Conservation (phyloP, 345 rosid genomes). For the Arabidopsis suecica region DNA sequence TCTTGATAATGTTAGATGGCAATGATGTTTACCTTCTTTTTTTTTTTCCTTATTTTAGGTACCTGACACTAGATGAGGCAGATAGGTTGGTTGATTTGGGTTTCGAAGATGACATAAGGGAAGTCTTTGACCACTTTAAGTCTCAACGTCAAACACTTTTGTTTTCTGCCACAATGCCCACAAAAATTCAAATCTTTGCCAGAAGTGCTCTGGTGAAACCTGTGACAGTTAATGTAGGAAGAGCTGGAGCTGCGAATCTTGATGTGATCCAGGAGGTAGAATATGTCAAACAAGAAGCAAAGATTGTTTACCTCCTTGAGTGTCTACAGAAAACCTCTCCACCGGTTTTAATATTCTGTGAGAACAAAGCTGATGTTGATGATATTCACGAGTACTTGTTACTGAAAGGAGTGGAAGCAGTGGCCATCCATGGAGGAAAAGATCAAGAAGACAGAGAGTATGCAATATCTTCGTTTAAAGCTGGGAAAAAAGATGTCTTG, state of each 20-base stretch:
- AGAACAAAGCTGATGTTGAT: slow-evolving; percentile 96
- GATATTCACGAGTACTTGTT: slow-evolving; percentile 92
- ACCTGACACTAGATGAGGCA: slow-evolving; percentile 92
- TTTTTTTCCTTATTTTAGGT: slow-evolving; percentile 54
- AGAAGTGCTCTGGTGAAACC: slow-evolving; percentile 91
- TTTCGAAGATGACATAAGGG: slow-evolving; percentile 96
- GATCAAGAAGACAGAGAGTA: slow-evolving; percentile 96
- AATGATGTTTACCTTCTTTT: slow-evolving; percentile 28
- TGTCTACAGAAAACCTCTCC: slow-evolving; percentile 96
- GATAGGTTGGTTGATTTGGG: slow-evolving; percentile 96
- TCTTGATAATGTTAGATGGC: slow-evolving; percentile 2
- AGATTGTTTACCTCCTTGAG: slow-evolving; percentile 90
- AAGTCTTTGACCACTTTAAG: slow-evolving; percentile 91
- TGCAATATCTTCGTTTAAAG: slow-evolving; percentile 84
- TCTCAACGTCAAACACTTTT: slow-evolving; percentile 92
- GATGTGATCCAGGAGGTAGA: slow-evolving; percentile 98
- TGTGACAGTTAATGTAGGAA: slow-evolving; percentile 83
- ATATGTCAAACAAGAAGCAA: slow-evolving; percentile 95
- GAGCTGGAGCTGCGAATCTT: slow-evolving; percentile 97
- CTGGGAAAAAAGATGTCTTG: slow-evolving; percentile 83
- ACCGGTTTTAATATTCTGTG: slow-evolving; percentile 90
- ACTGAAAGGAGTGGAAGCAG: slow-evolving; percentile 94
- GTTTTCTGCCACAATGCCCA: slow-evolving; percentile 96
- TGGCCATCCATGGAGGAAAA: slow-evolving; percentile 90
- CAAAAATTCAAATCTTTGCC: slow-evolving; percentile 90